Evolutionary conservation across 2,329 filamentous ascomycete species (phyloP).

Genomic region (Exophiala aquamarina): DNA sequence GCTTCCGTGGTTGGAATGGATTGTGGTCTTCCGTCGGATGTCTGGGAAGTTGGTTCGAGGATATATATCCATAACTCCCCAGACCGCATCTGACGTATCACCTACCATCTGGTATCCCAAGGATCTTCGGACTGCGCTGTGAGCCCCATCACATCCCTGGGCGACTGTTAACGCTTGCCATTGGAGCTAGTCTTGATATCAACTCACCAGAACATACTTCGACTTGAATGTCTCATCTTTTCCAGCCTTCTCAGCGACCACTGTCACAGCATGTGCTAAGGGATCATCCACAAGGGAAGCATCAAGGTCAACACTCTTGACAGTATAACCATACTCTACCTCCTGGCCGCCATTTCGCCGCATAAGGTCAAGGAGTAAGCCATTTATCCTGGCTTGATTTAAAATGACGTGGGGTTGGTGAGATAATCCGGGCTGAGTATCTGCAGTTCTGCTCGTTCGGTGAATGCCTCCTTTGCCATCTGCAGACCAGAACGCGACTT

Average conservation of each 20-base stretch:
- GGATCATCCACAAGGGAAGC: conserved; percentile 37
- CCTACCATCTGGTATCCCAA: conserved; percentile 57
- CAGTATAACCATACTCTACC: conserved; percentile 57
- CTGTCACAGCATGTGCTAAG: conserved; percentile 45
- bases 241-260: conserved; percentile 45
- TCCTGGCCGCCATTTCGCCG: conserved; percentile 40
- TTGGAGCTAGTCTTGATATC: conserved; percentile 5
- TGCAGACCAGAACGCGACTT: conserved; percentile 56
- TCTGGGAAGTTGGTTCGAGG: conserved; percentile 52
- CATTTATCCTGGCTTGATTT: conserved; percentile 58
- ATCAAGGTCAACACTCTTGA: conserved; percentile 54
- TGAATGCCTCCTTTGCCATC: conserved; percentile 40
- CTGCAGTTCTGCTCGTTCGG: conserved; percentile 50
- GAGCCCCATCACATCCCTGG: conserved; percentile 51
- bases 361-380: conserved; percentile 54
- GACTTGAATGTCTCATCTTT: conserved; percentile 32
- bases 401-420: conserved; percentile 59
- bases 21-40: conserved; percentile 50
- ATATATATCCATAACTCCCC: conserved; percentile 55
- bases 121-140: conserved; percentile 40
- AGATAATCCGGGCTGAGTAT: conserved; percentile 54
- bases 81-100: conserved; percentile 55
- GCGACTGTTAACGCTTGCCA: not conserved
- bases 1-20: conserved; percentile 48
- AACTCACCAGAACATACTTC: conserved; percentile 44